Conservation (phyloP, 2,329 filamentous ascomycete genomes). For the Calonectria ilicicola region DNA sequence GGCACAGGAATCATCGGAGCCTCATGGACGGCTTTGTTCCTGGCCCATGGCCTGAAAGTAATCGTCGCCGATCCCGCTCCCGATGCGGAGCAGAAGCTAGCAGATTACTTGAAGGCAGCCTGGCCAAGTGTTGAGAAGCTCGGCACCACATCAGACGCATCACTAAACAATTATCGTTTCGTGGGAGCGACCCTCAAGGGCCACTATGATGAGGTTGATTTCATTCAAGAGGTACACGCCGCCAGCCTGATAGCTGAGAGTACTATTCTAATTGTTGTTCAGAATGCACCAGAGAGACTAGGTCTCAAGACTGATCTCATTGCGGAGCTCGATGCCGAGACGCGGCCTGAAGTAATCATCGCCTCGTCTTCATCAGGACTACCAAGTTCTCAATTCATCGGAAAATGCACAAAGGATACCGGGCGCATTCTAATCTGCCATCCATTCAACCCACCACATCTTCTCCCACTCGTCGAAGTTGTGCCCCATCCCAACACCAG, state of each 20-base stretch:
- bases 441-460: background rate
- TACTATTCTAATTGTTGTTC: background rate
- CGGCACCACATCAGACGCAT: background rate
- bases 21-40: background rate
- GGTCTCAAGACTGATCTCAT: background rate
- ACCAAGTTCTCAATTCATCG: background rate
- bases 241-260: too few species aligned
- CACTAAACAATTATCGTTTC: background rate
- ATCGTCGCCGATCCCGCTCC: background rate
- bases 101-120: background rate
- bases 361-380: background rate
- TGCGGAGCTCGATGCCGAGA: background rate
- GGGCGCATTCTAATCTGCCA: background rate
- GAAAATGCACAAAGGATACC: background rate
- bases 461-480: background rate
- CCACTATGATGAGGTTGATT: background rate
- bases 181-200: background rate
- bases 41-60: background rate
- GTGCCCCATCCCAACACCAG: background rate
- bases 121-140: background rate
- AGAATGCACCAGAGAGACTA: background rate
- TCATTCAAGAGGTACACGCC: background rate
- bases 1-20: background rate
- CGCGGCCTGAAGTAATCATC: background rate
- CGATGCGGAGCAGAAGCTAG: background rate